Conservation (phyloP, 2,329 filamentous ascomycete species). For the Talaromyces sp. region DNA sequence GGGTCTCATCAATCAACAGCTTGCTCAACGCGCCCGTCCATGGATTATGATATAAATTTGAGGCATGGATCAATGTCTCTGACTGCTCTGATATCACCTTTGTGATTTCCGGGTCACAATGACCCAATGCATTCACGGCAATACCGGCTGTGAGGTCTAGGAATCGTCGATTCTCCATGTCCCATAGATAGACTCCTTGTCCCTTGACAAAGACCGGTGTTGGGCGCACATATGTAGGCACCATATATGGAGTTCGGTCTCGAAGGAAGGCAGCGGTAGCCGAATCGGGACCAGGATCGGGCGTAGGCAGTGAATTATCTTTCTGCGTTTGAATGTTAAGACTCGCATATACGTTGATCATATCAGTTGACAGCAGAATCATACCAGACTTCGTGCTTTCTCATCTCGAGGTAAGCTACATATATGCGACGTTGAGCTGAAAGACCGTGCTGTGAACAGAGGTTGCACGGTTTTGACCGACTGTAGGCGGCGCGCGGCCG, state of each 20-base stretch:
- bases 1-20: slow-evolving; percentile 74
- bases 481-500: slow-evolving; percentile 33
- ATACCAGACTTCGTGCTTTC: slow-evolving; percentile 16
- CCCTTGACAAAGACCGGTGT: slow-evolving; percentile 85
- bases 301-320: slow-evolving; percentile 55
- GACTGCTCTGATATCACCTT: slow-evolving; percentile 73
- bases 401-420: slow-evolving; percentile 27
- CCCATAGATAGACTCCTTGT: slow-evolving; percentile 81
- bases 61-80: slow-evolving; percentile 78
- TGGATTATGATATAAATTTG: slow-evolving; percentile 94
- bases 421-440: slow-evolving; percentile 24
- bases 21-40: slow-evolving; percentile 90
- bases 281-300: slow-evolving; percentile 69
- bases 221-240: slow-evolving; percentile 88
- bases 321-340: slow-evolving; percentile 33
- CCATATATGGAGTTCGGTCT: slow-evolving; percentile 81
- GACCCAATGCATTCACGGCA: slow-evolving; percentile 87
- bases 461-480: slow-evolving; percentile 24
- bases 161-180: slow-evolving; percentile 82
- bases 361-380: neutral
- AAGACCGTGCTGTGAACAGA: slow-evolving; percentile 24
- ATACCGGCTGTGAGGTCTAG: slow-evolving; percentile 95
- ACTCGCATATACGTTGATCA: neutral
- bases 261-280: slow-evolving; percentile 68
- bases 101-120: slow-evolving; percentile 75